Evolutionary conservation across 108 stramenopile species (phyloP), one percentile per base, ranked within the genome.

Genomic region (Cyclostephanos invisitatus): DNA sequence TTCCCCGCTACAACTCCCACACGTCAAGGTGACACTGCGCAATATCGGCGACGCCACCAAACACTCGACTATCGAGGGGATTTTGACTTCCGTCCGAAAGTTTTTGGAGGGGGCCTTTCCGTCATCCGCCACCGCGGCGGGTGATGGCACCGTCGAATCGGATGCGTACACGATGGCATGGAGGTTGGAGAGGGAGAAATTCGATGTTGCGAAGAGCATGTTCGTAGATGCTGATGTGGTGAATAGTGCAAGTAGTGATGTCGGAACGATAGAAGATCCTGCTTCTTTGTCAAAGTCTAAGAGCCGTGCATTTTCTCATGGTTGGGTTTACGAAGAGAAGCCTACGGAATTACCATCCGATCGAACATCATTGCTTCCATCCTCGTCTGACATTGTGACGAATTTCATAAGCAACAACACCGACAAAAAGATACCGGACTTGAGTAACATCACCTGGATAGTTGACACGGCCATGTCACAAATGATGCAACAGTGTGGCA

Each of bases 11-110:
- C 77, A 78, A 38, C 48, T 83, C 21, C 82, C 82, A 12, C 66
- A 68, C 47, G 73, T 74, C 67, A 83, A 83, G 37, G 77, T 83
- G 12, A 78, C 82, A 5, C 18, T 83, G 12, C 77, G 82, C 28
- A 78, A 78, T 18, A 78, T 83, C 28, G 62, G 64, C 11, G 40
- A 54, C 57, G 70, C 7, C 27, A 57, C 36, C 1, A 64, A 70
- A 22, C 42, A 70, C 69, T 62, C 32, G 1, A 55, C 60, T 5
- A 53, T 77, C 14, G 64, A 73, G 57, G 64, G 59, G 2, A 54
- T 81, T 56, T 64, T 77, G 14, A 46, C 65, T 62, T 72, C 75
- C 40, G 58, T 81, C 22, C 54, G 50, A 46, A n/a, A 46, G 12
- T 77, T 81, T 67, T 53, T 81, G 58, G 59, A 77, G 15, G 81